These are phyloP conservation scores for Beauveria scarabaeidicola DNA, from an alignment of 2,329 filamentous ascomycete genomes.

Conservation along the genomic window DNA sequence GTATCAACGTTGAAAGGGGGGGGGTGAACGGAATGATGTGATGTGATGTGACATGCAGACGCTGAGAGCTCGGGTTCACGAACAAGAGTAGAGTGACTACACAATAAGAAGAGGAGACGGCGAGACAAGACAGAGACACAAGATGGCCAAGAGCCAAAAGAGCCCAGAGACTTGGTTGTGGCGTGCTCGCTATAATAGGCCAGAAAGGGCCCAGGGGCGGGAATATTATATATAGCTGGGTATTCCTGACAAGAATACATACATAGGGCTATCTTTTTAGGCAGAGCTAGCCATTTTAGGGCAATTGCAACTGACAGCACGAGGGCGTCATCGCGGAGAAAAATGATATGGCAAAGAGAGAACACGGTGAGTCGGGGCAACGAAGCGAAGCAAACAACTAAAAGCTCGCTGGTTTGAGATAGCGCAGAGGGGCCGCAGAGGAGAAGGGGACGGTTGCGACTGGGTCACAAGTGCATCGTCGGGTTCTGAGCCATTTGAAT, in stretches of 20 bases:
- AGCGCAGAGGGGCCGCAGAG: neutral
- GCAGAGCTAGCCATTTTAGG: neutral
- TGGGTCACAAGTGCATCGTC: neutral
- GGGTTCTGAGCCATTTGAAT: neutral
- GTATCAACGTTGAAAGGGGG: neutral
- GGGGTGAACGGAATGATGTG: neutral
- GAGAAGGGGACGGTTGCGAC: neutral
- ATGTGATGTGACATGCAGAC: conserved; percentile 8
- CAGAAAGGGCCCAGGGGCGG: neutral
- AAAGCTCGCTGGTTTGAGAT: neutral
- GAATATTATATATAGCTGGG: neutral
- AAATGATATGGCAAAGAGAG: neutral
- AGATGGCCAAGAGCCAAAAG: neutral
- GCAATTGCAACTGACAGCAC: neutral
- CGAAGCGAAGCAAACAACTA: neutral
- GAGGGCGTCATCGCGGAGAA: neutral
- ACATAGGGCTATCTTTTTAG: neutral
- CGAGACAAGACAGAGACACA: neutral
- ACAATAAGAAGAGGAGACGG: neutral
- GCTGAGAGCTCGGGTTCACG: neutral
- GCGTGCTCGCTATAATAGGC: neutral
- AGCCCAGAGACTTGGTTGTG: neutral
- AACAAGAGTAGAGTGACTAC: neutral
- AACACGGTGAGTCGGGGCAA: neutral
- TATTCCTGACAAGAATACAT: neutral